Conservation (phyloP, 208 protist species). For the Leptomonas seymouri region DNA sequence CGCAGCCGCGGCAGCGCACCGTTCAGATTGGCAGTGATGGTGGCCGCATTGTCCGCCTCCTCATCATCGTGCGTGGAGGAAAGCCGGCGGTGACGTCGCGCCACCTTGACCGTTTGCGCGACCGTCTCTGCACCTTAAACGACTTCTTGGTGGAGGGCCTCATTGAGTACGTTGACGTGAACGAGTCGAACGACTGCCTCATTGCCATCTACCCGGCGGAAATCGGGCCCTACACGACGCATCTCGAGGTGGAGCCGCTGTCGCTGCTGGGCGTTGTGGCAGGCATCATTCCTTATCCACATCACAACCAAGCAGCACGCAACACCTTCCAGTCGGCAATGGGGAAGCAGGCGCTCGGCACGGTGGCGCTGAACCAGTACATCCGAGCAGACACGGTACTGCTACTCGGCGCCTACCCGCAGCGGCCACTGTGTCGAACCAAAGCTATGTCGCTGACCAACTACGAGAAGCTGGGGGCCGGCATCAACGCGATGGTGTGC, state of each 20-base stretch:
- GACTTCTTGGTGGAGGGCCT: slow-evolving; percentile 93
- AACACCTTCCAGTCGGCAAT: slow-evolving; percentile 99
- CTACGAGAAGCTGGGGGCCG: slow-evolving; percentile 98
- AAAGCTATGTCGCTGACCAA: slow-evolving; percentile 96
- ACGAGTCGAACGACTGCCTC: slow-evolving; percentile 98
- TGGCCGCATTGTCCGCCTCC: slow-evolving; percentile 82
- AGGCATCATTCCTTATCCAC: slow-evolving; percentile 99
- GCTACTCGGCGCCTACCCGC: slow-evolving; percentile 98
- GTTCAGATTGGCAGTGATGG: slow-evolving; percentile 89
- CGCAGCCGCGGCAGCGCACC: slow-evolving; percentile 72
- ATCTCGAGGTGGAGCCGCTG: slow-evolving; percentile 93
- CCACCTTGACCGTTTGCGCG: slow-evolving; percentile 68
- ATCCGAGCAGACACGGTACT: slow-evolving; percentile 98
- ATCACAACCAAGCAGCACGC: slow-evolving; percentile 99
- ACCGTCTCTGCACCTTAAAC: slow-evolving; percentile 71
- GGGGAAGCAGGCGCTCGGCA: slow-evolving; percentile 99
- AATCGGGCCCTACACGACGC: slow-evolving; percentile 90
- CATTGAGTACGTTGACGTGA: slow-evolving; percentile 99
- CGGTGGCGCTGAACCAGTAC: slow-evolving; percentile 95
- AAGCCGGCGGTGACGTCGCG: slow-evolving; percentile 55
- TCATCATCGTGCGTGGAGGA: slow-evolving; percentile 73
- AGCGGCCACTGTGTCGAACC: slow-evolving; percentile 97
- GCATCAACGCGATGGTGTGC: slow-evolving; percentile 99
- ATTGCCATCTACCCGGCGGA: slow-evolving; percentile 95
- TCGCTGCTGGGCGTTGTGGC: slow-evolving; percentile 93